Evolutionary conservation across 495 filamentous ascomycete species (phyloP), one percentile per base, ranked within the genome.

Genomic region (Xylaria grammica): DNA sequence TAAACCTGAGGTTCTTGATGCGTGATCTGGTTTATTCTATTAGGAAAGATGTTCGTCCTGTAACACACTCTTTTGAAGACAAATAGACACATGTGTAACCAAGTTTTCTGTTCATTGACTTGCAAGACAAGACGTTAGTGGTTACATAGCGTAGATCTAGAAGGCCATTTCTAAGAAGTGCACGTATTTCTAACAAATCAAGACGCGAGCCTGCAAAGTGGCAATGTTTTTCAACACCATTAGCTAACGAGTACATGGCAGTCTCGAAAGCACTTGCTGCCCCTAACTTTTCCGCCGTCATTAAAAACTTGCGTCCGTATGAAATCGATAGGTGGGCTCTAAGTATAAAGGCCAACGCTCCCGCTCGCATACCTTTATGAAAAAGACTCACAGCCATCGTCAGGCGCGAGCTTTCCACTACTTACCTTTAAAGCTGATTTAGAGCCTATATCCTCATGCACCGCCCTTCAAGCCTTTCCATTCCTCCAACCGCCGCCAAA

Each of bases 51-150:
- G 0, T 22, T 62, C 22, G 26, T 0, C 15, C 36, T 2, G 15
- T n/a, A 15, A 20, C 8, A 40, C 34, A 15, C 10, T 19, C n/a
- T 22, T 30, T 15, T 19, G 1, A 13, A 22, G 24, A 38, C 38
- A 11, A 13, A 30, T 9, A 4, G 1, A 27, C 49, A 54, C 29
- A 46, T 10, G 32, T 45, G 19, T 9, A 36, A 63, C 60, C 38
- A 17, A 32, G 20, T 17, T 8, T 34, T 36, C 50, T 29, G 19
- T 20, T 29, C n/a, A n/a, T 50, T 52, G 27, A 22, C 17, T 15
- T 45, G 13, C 36, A 42, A 54, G 15, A 22, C 36, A 42, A 54
- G 15, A 22, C 29, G 29, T 44, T 62, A 49, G 17, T 63, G 13
- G 20, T 55, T 26, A 32, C 29, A 29, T 55, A 19, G 50, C 19